Evolutionary conservation across 768 basidiomycete species (phyloP).

Genomic region (Pulveroboletus frians): DNA sequence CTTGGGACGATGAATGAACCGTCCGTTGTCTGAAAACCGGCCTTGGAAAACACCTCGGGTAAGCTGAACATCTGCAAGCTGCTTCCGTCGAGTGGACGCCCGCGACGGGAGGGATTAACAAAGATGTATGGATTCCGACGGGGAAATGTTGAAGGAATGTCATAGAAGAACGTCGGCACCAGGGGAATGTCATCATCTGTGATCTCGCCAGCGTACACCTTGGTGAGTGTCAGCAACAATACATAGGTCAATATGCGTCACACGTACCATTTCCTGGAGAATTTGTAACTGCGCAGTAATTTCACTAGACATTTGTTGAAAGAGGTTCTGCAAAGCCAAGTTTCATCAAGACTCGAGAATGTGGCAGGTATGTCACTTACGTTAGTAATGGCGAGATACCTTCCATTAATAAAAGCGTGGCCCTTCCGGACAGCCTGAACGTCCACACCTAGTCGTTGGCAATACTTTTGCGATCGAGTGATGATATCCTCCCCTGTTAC

Average conservation of each 20-base stretch:
- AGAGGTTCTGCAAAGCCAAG: slow-evolving; percentile 13
- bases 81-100: slow-evolving; percentile 5
- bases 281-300: slow-evolving; percentile 55
- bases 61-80: slow-evolving; percentile 23
- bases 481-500: slow-evolving; percentile 31
- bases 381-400: slow-evolving; percentile 60
- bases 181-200: slow-evolving; percentile 46
- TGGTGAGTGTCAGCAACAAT: background rate
- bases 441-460: slow-evolving; percentile 52
- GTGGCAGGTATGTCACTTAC: slow-evolving; percentile 39
- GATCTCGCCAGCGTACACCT: slow-evolving; percentile 58
- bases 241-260: background rate
- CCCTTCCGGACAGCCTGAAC: slow-evolving; percentile 39
- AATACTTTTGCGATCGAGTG: slow-evolving; percentile 48
- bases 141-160: slow-evolving; percentile 65
- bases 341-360: background rate
- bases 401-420: slow-evolving; percentile 88
- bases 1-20: slow-evolving; percentile 61
- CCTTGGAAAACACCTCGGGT: slow-evolving; percentile 26
- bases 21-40: slow-evolving; percentile 38
- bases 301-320: slow-evolving; percentile 38
- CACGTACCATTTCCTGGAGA: slow-evolving; percentile 66
- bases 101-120: slow-evolving; percentile 37
- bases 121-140: slow-evolving; percentile 77
- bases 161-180: slow-evolving; percentile 81